Evolutionary conservation across 148 eudicot genomes (phyloP).

Genomic region (Spergularia marina): DNA sequence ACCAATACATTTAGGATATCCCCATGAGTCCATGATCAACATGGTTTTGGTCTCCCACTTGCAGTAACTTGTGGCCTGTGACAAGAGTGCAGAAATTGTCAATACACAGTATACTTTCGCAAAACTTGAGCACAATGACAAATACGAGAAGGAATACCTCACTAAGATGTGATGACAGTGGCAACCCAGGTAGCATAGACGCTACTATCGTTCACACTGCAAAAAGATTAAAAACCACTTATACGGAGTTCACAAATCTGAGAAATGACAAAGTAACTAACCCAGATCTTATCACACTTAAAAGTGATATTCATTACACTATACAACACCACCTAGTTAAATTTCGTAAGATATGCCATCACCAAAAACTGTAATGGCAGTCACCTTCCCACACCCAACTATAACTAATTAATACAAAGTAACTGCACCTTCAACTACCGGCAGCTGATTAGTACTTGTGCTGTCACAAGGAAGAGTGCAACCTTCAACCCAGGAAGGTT

Average conservation of each 20-base stretch:
- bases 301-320: no score
- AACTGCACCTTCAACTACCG: no score
- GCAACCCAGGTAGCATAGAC: constrained; percentile 58
- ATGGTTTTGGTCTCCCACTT: not conserved
- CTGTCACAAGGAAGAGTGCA: no score
- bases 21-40: not conserved
- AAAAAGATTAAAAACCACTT: not conserved
- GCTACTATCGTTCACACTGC: constrained; percentile 60
- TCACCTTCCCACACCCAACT: no score
- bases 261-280: not conserved
- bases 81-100: not conserved
- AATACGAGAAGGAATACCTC: constrained; percentile 7
- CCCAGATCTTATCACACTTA: not conserved
- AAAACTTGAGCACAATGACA: not conserved
- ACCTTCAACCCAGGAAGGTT: no score
- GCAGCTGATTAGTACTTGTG: no score
- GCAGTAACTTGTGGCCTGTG: not conserved
- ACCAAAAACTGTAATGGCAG: no score
- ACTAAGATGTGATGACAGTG: constrained; percentile 15
- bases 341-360: no score
- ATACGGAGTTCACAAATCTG: not conserved
- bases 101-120: not conserved
- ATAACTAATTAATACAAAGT: no score
- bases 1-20: not conserved
- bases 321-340: no score